A percentile compares a stretch with the other conserved stretches of the same genome.
Conservation (phyloP, 2,329 filamentous ascomycete species). For the Colletotrichum musae region DNA sequence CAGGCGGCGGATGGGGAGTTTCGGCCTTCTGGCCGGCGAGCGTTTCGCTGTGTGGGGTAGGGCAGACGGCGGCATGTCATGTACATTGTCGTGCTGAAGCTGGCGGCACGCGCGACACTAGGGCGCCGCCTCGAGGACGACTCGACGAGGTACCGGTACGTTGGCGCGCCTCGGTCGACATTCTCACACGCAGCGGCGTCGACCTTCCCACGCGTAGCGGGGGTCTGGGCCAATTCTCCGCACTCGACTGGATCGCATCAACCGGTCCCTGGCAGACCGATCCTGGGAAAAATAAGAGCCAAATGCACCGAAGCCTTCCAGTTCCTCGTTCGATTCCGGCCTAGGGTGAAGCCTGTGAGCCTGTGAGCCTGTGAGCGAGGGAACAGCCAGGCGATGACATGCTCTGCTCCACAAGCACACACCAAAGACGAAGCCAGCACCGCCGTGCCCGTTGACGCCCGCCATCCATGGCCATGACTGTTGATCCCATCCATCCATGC, state of each 20-base stretch:
- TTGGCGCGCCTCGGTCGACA: conserved; percentile 5
- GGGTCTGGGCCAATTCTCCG: conserved; percentile 32
- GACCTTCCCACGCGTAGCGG: background rate
- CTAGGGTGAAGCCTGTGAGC: background rate
- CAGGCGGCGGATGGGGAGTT: conserved; percentile 11
- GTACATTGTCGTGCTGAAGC: background rate
- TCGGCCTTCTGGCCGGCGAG: conserved; percentile 30
- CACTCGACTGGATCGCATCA: conserved; percentile 40
- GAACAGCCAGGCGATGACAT: conserved; percentile 30
- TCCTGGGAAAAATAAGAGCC: conserved; percentile 28
- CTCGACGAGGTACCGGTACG: conserved; percentile 29
- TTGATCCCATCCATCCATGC: background rate
- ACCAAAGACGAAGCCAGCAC: no score
- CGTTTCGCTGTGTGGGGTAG: conserved; percentile 40
- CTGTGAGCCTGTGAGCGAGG: no score
- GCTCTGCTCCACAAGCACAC: conserved; percentile 27
- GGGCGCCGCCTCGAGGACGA: background rate
- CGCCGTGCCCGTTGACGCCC: background rate
- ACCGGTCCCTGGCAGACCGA: conserved; percentile 25
- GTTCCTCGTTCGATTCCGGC: conserved; percentile 27
- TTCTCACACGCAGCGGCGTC: background rate
- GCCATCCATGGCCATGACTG: background rate
- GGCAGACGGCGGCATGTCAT: conserved; percentile 31
- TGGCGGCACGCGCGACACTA: conserved; percentile 5
- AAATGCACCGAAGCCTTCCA: conserved; percentile 36